A percentile compares a stretch with the other conserved stretches of the same genome.
phyloP scores from a whole-genome alignment of 345 rosid genomes.

The Physaria fendleri region DNA sequence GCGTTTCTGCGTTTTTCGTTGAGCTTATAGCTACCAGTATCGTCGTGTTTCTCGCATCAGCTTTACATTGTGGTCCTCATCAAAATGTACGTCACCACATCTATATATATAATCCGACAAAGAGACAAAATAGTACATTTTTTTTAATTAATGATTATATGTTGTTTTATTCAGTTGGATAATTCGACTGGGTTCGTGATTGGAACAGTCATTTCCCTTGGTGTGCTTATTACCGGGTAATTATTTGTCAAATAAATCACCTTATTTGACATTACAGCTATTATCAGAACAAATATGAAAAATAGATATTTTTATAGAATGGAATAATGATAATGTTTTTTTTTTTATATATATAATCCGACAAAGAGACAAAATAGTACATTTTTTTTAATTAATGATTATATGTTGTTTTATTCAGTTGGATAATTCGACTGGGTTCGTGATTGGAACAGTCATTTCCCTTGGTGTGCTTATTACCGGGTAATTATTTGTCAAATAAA shows the following conservation, averaged over 20 bases:
- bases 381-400: too few species aligned
- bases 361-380: too few species aligned
- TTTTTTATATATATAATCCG: too few species aligned
- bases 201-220: constrained; percentile 65
- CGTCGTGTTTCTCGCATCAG: constrained; percentile 55
- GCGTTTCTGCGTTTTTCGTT: constrained; percentile 63
- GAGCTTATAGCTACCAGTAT: constrained; percentile 70
- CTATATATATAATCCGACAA: too few species aligned
- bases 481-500: constrained; percentile 11
- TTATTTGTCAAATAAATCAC: background rate
- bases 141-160: too few species aligned
- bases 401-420: constrained; percentile 34
- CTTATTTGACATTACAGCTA: background rate
- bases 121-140: too few species aligned
- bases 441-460: constrained; percentile 58
- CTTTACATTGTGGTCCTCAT: constrained; percentile 43
- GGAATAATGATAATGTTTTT: background rate
- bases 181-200: constrained; percentile 54
- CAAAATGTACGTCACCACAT: constrained; percentile 46
- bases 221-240: constrained; percentile 74
- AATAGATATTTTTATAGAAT: background rate
- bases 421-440: constrained; percentile 53
- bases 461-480: constrained; percentile 81
- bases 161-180: constrained; percentile 40
- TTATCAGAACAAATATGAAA: background rate